Evolutionary conservation across 371 early-diverging fungal genomes (phyloP).

Genomic region (Rhizopus delemar): DNA sequence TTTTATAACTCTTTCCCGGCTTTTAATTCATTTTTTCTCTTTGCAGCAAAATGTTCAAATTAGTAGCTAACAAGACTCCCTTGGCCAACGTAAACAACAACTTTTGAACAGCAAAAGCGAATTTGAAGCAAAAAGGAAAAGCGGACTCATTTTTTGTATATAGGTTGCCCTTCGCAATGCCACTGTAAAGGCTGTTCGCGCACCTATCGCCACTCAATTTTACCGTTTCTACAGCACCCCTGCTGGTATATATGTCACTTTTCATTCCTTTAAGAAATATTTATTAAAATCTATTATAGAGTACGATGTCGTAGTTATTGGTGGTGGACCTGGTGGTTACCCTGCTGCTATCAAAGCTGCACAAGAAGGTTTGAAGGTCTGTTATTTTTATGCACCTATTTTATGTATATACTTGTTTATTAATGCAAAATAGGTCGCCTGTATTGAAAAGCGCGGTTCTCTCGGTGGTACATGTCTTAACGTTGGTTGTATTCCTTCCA

Average conservation of each 20-base stretch:
- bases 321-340: slow-evolving; percentile 98
- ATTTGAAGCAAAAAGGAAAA: not conserved
- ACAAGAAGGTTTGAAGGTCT: slow-evolving; percentile 93
- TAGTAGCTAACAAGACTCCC: slow-evolving; percentile 61
- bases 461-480: slow-evolving; percentile 98
- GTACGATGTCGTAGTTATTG: slow-evolving; percentile 85
- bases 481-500: slow-evolving; percentile 99
- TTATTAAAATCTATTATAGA: slow-evolving; percentile 44
- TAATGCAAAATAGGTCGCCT: slow-evolving; percentile 74
- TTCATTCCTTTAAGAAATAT: not conserved
- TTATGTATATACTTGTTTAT: not conserved
- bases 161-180: slow-evolving; percentile 65
- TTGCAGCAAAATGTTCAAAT: slow-evolving; percentile 50
- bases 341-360: slow-evolving; percentile 98
- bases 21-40: slow-evolving; percentile 8
- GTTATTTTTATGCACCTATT: not conserved
- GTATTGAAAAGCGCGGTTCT: slow-evolving; percentile 94
- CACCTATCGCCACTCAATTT: slow-evolving; percentile 57
- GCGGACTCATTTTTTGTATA: not conserved
- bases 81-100: slow-evolving; percentile 52
- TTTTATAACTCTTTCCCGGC: too few relatives aligned
- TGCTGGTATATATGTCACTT: slow-evolving; percentile 42
- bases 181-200: slow-evolving; percentile 51
- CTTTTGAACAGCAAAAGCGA: too few relatives aligned
- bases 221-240: slow-evolving; percentile 64